Conservation (phyloP, 169 alveolate species). For the Cryptosporidium muris region DNA sequence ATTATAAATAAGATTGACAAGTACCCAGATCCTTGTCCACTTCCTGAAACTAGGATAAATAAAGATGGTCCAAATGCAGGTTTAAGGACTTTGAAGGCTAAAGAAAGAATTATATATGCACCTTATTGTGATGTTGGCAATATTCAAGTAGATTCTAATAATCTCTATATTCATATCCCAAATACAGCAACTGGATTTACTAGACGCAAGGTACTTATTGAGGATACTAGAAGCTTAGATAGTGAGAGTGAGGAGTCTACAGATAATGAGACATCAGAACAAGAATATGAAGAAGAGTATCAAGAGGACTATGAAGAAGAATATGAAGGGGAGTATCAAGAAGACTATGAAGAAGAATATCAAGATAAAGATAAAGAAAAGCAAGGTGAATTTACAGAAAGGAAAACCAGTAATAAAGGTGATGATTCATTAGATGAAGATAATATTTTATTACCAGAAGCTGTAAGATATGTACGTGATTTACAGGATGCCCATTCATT, state of each 20-base stretch:
- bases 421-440: constrained; percentile 10
- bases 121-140: constrained; percentile 97
- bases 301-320: constrained; percentile 73
- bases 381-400: constrained; percentile 1
- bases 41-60: constrained; percentile 80
- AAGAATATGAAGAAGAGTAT: constrained; percentile 76
- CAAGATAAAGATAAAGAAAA: constrained; percentile 72
- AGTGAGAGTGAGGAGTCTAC: constrained; percentile 25
- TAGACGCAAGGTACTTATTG: constrained; percentile 74
- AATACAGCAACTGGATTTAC: constrained; percentile 93
- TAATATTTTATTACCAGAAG: constrained; percentile 75
- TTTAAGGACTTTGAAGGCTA: constrained; percentile 91
- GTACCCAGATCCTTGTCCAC: constrained; percentile 86
- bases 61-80: constrained; percentile 77
- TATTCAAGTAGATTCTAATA: constrained; percentile 92
- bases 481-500: constrained; percentile 77
- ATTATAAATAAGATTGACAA: constrained; percentile 78
- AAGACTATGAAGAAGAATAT: constrained; percentile 71
- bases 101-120: constrained; percentile 95
- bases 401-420: not conserved
- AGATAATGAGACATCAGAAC: not conserved
- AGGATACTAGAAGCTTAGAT: constrained; percentile 40
- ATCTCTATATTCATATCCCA: constrained; percentile 97
- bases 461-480: constrained; percentile 88
- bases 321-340: constrained; percentile 51